These are phyloP conservation scores for Boehmeria nivea DNA, from an alignment of 306 rosid species.

Conservation along the genomic window DNA sequence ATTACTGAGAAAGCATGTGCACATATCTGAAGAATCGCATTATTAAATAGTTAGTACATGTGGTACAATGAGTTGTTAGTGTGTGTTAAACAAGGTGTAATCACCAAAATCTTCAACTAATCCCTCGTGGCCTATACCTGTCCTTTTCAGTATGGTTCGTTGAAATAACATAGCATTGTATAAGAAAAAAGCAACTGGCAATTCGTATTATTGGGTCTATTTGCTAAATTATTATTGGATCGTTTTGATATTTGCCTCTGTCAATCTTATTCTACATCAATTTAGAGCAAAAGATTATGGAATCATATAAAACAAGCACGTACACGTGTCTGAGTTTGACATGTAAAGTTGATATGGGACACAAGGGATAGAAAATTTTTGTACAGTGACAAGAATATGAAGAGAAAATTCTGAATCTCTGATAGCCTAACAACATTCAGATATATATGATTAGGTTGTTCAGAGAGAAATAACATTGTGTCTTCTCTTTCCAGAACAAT, in stretches of 20 bases:
- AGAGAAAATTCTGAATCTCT: not conserved
- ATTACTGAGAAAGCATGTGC: conserved; percentile 11
- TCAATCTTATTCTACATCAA: too few relatives aligned
- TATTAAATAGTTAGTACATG: conserved; percentile 1
- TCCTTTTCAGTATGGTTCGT: not conserved
- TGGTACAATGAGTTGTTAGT: conserved; percentile 25
- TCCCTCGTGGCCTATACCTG: not conserved
- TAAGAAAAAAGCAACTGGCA: not conserved
- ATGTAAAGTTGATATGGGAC: too few relatives aligned
- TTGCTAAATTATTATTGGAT: not conserved
- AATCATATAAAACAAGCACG: not conserved
- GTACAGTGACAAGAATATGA: too few relatives aligned
- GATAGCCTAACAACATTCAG: not conserved
- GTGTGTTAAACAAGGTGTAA: conserved; percentile 14
- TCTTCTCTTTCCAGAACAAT: too few relatives aligned
- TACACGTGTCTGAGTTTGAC: not conserved
- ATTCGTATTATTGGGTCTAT: not conserved
- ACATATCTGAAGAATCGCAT: conserved; percentile 11
- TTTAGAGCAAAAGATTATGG: too few relatives aligned
- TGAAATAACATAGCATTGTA: not conserved
- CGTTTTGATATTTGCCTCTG: too few relatives aligned
- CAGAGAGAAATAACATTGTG: too few relatives aligned
- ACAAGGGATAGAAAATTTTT: too few relatives aligned
- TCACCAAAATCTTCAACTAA: conserved; percentile 13
- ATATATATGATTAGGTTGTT: not conserved